These are phyloP conservation scores for Arthroderma sp. DNA, from an alignment of 2,329 filamentous ascomycete species.

Conservation along the genomic window DNA sequence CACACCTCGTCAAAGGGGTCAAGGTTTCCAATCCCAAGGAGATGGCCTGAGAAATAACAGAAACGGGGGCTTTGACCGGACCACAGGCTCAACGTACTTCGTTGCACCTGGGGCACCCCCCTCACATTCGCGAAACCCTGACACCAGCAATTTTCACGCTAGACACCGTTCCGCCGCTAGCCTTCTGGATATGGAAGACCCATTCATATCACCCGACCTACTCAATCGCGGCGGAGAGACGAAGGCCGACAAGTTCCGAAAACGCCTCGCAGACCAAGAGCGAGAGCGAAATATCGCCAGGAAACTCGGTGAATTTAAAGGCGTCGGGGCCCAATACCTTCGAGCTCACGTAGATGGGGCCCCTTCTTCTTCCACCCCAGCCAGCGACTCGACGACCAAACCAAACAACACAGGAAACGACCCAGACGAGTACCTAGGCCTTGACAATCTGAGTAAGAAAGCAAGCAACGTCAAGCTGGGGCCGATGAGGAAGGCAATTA, in stretches of 20 bases:
- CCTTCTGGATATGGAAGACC: constrained; percentile 30
- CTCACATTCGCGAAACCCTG: constrained; percentile 1
- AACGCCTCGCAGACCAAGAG: constrained; percentile 30
- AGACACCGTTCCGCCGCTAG: constrained; percentile 23
- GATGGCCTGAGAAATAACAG: constrained; percentile 18
- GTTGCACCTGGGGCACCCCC: constrained; percentile 22
- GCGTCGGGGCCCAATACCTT: constrained; percentile 34
- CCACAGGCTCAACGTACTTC: constrained; percentile 33
- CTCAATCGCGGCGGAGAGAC: constrained; percentile 25
- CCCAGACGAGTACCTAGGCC: constrained; percentile 12
- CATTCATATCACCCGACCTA: constrained; percentile 28
- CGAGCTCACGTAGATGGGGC: constrained; percentile 17
- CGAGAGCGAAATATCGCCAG: constrained; percentile 33
- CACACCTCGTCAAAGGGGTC: constrained; percentile 8
- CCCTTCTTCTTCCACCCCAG: constrained; percentile 4
- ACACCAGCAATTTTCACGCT: background rate
- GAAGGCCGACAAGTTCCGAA: constrained; percentile 31
- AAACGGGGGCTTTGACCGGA: constrained; percentile 26
- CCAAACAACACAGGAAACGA: background rate
- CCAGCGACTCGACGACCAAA: background rate
- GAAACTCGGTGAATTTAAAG: constrained; percentile 23
- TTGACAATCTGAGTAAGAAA: constrained; percentile 18
- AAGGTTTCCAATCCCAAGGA: constrained; percentile 8
- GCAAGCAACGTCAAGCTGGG: constrained; percentile 29
- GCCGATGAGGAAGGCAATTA: constrained; percentile 16